Percentiles rank a stretch among this genome's conserved stretches.
Conservation (phyloP, 2,329 filamentous ascomycete species). For the Zelopaecilomyces penicillatus region DNA sequence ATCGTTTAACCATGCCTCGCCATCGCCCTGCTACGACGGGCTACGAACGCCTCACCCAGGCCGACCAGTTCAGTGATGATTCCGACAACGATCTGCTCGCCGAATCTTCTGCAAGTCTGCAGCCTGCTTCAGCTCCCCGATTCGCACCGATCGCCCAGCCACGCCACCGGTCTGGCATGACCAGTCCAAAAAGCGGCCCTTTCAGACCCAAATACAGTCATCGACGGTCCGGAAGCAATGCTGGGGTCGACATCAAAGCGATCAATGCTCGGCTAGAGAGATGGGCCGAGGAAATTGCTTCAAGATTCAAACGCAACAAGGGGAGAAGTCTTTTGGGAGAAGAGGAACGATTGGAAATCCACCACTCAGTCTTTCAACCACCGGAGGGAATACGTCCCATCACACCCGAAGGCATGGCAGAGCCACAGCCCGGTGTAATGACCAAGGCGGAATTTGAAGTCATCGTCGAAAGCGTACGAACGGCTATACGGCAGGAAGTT, state of each 20-base stretch:
- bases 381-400: slow-evolving; percentile 79
- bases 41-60: slow-evolving; percentile 78
- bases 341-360: slow-evolving; percentile 86
- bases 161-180: slow-evolving; percentile 51
- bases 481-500: slow-evolving; percentile 80
- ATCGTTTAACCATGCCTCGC: slow-evolving; percentile 48
- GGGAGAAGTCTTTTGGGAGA: slow-evolving; percentile 64
- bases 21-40: slow-evolving; percentile 66
- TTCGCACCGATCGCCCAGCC: slow-evolving; percentile 58
- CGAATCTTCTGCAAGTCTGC: slow-evolving; percentile 47
- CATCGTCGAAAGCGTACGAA: slow-evolving; percentile 80
- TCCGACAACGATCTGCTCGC: slow-evolving; percentile 56
- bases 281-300: slow-evolving; percentile 97
- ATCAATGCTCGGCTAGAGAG: slow-evolving; percentile 92
- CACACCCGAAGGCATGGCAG: slow-evolving; percentile 65
- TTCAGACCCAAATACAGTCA: slow-evolving; percentile 32
- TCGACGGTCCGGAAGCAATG: slow-evolving; percentile 56
- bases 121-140: slow-evolving; percentile 49
- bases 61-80: slow-evolving; percentile 65
- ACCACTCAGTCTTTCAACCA: slow-evolving; percentile 92
- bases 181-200: slow-evolving; percentile 38
- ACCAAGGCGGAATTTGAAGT: slow-evolving; percentile 76
- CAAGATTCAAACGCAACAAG: slow-evolving; percentile 84
- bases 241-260: slow-evolving; percentile 93
- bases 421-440: slow-evolving; percentile 56